Percentiles rank a stretch among this genome's conserved stretches.
These are phyloP conservation scores for Dissophora ornata DNA, from an alignment of 192 early-diverging fungal genomes.

Conservation along the genomic window DNA sequence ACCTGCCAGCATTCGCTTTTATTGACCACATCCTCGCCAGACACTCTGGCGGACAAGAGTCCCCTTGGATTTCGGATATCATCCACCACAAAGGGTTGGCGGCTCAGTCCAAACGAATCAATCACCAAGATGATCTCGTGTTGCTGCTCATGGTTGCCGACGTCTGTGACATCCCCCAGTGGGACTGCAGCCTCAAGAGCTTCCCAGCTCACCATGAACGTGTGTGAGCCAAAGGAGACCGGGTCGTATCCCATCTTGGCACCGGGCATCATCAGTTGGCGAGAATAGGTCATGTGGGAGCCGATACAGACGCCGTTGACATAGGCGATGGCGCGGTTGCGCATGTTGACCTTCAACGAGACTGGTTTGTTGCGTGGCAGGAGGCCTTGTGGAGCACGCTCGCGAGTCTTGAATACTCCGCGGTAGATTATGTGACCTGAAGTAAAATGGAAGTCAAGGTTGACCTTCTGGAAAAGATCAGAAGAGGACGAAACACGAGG, in stretches of 20 bases:
- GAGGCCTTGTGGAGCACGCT: constrained; percentile 12
- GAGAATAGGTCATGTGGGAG: constrained; percentile 82
- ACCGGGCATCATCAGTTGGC: constrained; percentile 64
- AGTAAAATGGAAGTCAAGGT: constrained; percentile 36
- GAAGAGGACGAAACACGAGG: constrained; percentile 10
- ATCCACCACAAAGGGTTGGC: constrained; percentile 77
- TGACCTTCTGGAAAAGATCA: constrained; percentile 29
- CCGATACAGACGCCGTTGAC: constrained; percentile 80
- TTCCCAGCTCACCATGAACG: constrained; percentile 65
- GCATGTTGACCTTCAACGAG: constrained; percentile 70
- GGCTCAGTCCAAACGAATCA: constrained; percentile 80
- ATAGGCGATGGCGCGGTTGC: constrained; percentile 77
- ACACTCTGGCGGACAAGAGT: constrained; percentile 70
- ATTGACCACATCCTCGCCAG: constrained; percentile 61
- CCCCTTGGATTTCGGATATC: constrained; percentile 83
- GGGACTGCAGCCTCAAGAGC: constrained; percentile 27
- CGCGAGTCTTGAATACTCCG: constrained; percentile 30
- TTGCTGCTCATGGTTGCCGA: constrained; percentile 58
- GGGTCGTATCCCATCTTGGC: constrained; percentile 81
- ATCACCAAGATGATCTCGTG: constrained; percentile 79
- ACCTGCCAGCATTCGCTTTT: constrained; percentile 72
- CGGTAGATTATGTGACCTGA: constrained; percentile 42
- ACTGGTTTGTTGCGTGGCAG: constrained; percentile 39
- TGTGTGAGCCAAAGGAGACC: constrained; percentile 62
- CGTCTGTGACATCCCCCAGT: too few relatives aligned